These are phyloP conservation scores for Atkinsonella texensis DNA, from an alignment of 2,329 filamentous ascomycete genomes.

Conservation along the genomic window DNA sequence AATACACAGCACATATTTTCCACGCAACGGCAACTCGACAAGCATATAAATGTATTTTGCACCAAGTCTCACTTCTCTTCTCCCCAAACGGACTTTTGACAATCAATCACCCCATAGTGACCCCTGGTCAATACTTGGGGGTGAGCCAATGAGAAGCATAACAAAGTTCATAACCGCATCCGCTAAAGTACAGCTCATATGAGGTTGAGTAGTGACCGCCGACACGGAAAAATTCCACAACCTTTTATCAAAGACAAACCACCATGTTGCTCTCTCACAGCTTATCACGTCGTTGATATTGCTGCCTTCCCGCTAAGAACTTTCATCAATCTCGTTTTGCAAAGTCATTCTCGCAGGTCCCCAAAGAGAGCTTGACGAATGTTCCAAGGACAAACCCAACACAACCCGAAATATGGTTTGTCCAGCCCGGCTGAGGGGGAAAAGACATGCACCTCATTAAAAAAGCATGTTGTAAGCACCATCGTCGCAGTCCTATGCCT, in stretches of 20 bases:
- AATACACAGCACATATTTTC: no score
- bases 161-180: constrained; percentile 1
- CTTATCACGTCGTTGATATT: not conserved
- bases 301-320: not conserved
- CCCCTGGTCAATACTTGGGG: not conserved
- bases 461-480: constrained; percentile 13
- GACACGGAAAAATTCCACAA: not conserved
- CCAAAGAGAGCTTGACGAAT: constrained; percentile 9
- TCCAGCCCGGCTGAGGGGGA: constrained; percentile 14
- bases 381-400: constrained; percentile 12
- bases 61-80: not conserved
- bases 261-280: not conserved
- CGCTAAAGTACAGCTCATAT: constrained; percentile 5
- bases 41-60: not conserved
- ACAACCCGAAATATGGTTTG: constrained; percentile 14
- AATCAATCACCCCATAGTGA: not conserved
- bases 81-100: not conserved
- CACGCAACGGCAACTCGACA: not conserved
- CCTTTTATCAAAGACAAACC: not conserved
- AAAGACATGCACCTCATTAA: constrained; percentile 17
- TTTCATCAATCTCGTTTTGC: constrained; percentile 12
- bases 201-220: constrained; percentile 1
- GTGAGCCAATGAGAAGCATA: not conserved
- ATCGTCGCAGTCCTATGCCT: constrained; percentile 15
- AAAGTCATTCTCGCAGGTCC: not conserved